Conservation (phyloP, 768 basidiomycete species). For the Agaricus blazei region DNA sequence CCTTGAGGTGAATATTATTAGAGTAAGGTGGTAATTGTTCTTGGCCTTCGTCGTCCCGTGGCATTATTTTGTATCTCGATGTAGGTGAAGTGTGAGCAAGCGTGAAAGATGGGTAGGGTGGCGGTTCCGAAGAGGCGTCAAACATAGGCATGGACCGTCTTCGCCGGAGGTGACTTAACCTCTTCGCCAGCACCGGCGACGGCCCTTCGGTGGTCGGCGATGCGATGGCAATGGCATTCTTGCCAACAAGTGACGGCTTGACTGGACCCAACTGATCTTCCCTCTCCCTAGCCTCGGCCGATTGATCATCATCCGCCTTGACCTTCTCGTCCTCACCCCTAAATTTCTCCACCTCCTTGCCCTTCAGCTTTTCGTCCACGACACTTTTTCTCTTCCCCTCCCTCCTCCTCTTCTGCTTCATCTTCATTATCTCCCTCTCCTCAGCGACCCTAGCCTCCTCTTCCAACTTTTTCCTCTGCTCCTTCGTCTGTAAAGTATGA, state of each 20-base stretch:
- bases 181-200: not conserved
- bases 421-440: conserved; percentile 24
- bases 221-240: not conserved
- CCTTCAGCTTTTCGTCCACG: conserved; percentile 7
- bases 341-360: conserved; percentile 1
- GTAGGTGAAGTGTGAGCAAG: conserved; percentile 13
- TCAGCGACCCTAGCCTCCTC: conserved; percentile 14
- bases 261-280: not conserved
- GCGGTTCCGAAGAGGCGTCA: conserved; percentile 50
- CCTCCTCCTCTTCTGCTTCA: conserved; percentile 19
- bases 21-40: conserved; percentile 80
- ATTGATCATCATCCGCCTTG: conserved; percentile 1
- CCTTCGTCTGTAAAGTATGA: conserved; percentile 25
- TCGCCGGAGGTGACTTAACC: conserved; percentile 41
- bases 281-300: not conserved
- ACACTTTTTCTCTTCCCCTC: conserved; percentile 1
- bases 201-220: not conserved
- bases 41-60: conserved; percentile 76
- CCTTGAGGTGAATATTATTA: conserved; percentile 77
- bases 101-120: conserved; percentile 54
- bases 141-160: conserved; percentile 70
- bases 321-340: conserved; percentile 7
- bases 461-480: conserved; percentile 5
- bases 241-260: not conserved
- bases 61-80: conserved; percentile 27